Evolutionary conservation across 2,329 filamentous ascomycete genomes (phyloP).

Genomic region (Aurifilum marmelostoma): DNA sequence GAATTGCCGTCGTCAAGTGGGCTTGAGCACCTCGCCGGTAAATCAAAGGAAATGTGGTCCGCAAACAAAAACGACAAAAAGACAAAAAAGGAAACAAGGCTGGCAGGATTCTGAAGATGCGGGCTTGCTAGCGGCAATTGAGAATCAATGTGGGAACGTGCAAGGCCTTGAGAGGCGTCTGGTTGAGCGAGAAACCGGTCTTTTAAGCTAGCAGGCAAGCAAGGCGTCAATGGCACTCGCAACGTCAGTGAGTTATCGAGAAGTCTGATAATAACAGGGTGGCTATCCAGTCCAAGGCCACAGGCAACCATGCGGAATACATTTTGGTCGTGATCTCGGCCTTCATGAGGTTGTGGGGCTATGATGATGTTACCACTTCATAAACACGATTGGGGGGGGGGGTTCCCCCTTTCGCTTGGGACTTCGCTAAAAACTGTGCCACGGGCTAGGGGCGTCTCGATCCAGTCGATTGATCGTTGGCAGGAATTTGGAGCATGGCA

Average conservation of each 20-base stretch:
- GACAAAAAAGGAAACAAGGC: too few relatives aligned
- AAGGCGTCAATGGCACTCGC: background rate
- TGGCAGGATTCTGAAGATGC: background rate
- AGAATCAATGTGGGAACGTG: background rate
- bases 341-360: background rate
- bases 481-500: constrained; percentile 5
- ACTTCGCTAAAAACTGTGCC: background rate
- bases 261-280: background rate
- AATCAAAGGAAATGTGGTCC: background rate
- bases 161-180: background rate
- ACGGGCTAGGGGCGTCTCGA: background rate
- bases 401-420: background rate
- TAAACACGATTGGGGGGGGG: background rate
- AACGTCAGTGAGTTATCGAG: background rate
- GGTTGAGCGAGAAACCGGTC: background rate
- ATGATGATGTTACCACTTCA: background rate
- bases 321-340: background rate
- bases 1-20: constrained; percentile 68
- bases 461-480: background rate
- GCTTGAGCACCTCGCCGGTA: constrained; percentile 33
- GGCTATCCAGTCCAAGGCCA: background rate
- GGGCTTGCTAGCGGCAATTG: background rate
- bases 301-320: background rate
- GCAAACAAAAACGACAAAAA: background rate
- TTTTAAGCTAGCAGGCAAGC: background rate